Base-by-base conservation (phyloP, 1,284 basidiomycete genomes). In the Grifola frondosa region DNA sequence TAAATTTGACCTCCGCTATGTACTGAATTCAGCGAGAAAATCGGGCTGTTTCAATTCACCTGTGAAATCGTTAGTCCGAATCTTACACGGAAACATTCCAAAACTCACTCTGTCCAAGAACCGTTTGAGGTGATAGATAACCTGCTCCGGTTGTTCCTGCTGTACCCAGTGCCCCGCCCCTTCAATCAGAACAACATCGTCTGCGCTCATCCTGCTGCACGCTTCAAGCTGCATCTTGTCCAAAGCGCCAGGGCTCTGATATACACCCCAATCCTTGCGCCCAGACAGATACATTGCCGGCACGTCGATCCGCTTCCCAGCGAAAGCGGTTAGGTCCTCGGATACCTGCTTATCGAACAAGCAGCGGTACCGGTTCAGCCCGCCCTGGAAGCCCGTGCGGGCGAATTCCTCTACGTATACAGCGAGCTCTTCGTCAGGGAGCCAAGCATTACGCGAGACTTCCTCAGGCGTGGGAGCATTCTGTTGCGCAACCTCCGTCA, bases 81-180 rank as follows among this genome's bases (percentile, higher is more conserved):
- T n/a, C n/a, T n/a, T n/a, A n/a, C n/a, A n/a, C n/a, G n/a, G n/a
- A n/a, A n/a, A n/a, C n/a, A n/a, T n/a, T n/a, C n/a, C n/a, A n/a
- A n/a, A n/a, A 39, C 44, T 7, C 22, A 49, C 43, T 47, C 54
- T 59, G 19, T 44, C 47, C 37, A 74, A 58, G 52, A 78, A 76
- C 20, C 60, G 42, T 33, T 65, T 28, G 40, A 78, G 37, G 12
- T 57, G 49, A 17, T 42, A 17, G 3, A 75, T 61, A 2, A 79
- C 69, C 5, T 41, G 49, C 21, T 53, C 53, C 19, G 63, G 54
- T 35, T 54, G 48, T 50, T 65, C 68, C 38, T 69, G 78, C 58
- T 80, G 80, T 16, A 77, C 75, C 80, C 81, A 82, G 59, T 81
- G 80, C 0, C 81, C 81, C 1, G 78, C 79, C 3, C 72, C 71